A percentile compares a stretch with the other conserved stretches of the same genome.
Evolutionary conservation across 1,139 yeast species (phyloP).

Genomic region (Citeromyces hawaiiensis): DNA sequence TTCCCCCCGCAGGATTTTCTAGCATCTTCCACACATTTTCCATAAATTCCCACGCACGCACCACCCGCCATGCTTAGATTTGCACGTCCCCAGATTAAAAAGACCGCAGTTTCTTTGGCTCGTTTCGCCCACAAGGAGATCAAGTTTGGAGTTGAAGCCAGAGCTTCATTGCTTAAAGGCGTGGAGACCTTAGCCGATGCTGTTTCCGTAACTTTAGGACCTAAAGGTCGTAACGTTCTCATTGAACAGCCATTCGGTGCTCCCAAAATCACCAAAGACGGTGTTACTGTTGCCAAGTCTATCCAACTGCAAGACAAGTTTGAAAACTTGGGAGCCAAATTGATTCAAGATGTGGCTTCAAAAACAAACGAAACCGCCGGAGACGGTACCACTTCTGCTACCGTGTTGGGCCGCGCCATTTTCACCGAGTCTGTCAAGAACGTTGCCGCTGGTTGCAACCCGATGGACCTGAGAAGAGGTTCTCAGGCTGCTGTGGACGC

Average conservation of each 20-base stretch:
- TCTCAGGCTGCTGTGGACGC: conserved; percentile 98
- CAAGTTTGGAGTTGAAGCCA: conserved; percentile 96
- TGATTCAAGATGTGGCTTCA: conserved; percentile 95
- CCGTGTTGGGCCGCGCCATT: conserved; percentile 92
- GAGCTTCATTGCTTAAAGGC: conserved; percentile 93
- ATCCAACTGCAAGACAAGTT: conserved; percentile 83
- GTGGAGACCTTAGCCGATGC: conserved; percentile 96
- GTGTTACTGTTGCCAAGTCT: conserved; percentile 95
- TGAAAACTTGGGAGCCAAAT: conserved; percentile 94
- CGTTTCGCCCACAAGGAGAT: conserved; percentile 87
- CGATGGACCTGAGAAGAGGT: conserved; percentile 98
- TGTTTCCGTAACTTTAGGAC: conserved; percentile 93
- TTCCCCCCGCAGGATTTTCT: neutral
- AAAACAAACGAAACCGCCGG: conserved; percentile 98
- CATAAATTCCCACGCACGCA: neutral
- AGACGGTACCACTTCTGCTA: conserved; percentile 98
- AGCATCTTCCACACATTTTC: neutral
- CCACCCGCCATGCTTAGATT: conserved; percentile 38
- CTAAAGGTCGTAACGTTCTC: conserved; percentile 95
- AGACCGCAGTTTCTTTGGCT: conserved; percentile 26
- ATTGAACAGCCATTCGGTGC: conserved; percentile 96
- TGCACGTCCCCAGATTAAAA: conserved; percentile 31
- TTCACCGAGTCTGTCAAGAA: conserved; percentile 96
- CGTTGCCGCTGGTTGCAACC: conserved; percentile 99
- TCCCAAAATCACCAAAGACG: conserved; percentile 98